Evolutionary conservation across 495 filamentous ascomycete genomes (phyloP).

Genomic region (Penicillium maclennaniae): DNA sequence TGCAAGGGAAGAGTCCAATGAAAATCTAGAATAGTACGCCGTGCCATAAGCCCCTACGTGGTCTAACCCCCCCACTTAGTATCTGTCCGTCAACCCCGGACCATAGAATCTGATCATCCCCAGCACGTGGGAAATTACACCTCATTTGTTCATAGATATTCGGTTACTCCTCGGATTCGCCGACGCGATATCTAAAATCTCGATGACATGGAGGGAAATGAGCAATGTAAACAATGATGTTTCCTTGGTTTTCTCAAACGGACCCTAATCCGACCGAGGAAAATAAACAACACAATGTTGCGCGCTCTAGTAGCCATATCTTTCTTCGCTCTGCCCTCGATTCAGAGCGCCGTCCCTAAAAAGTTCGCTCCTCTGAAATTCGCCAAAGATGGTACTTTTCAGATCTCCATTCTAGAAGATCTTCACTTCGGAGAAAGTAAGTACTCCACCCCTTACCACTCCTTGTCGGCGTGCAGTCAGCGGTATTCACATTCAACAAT

Average conservation of each 20-base stretch:
- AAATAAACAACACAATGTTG: not conserved
- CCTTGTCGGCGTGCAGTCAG: no score
- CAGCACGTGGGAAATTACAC: not conserved
- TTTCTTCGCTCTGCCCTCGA: not conserved
- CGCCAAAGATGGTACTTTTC: slow-evolving; percentile 3
- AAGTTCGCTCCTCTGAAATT: not conserved
- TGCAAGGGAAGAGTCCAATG: no score
- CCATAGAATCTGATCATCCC: not conserved
- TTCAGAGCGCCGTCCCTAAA: not conserved
- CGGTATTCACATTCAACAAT: slow-evolving; percentile 14
- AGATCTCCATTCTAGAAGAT: slow-evolving; percentile 5
- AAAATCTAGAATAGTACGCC: not conserved
- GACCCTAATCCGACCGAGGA: not conserved
- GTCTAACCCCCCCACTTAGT: not conserved
- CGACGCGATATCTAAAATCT: no score
- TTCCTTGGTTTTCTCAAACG: not conserved
- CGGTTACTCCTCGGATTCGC: not conserved
- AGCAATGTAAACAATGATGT: not conserved
- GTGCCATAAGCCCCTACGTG: not conserved
- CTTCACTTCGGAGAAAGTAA: slow-evolving; percentile 55
- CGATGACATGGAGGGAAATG: no score
- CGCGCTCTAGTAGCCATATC: not conserved
- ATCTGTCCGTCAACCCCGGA: not conserved
- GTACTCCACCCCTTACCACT: not conserved
- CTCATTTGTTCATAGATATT: not conserved